Evolutionary conservation across 495 filamentous ascomycete genomes (phyloP), one percentile per base, ranked within the genome.

Genomic region (Penicillium atrosanguineum): DNA sequence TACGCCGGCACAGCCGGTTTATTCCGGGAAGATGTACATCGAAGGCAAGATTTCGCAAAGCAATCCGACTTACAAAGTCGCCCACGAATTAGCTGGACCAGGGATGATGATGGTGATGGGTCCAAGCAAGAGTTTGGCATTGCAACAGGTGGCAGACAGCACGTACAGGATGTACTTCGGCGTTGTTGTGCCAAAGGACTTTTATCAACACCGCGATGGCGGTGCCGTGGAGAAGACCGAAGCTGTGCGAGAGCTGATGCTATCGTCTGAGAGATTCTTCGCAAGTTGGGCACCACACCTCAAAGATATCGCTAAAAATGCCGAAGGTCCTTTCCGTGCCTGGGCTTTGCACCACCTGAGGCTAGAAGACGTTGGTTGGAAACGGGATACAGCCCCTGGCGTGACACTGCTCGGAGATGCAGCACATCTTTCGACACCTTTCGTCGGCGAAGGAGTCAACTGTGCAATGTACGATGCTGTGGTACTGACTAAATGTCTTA

Each of bases 361-460:
- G 9, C 18, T 20, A 12, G 21, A 44, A 4, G 41, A 44, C 1
- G 20, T 44, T 21, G 25, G n/a, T 3, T 44, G 23, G 23, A 18
- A 11, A 3, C 26, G 26, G 4, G 26, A 28, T 7, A n/a, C 42
- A 9, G 25, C 42, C 16, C 25, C 48, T 1, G 54, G 51, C 6
- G 63, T 81, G 9, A 80, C 82, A 2, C 61, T 86, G 19, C 67
- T 84, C 8, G 83, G 83, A 4, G 83, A 85, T 64, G 79, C 83
- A 12, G 83, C 82, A 1, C 81, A 85, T 65, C 53, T 82, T 2
- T 79, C 79, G 70, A 81, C 79, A 0, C 82, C 81, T 0, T 83
- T 83, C 53, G 78, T 74, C 0, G 83, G 83, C 12, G 79, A 78
- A 7, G 83, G 83, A 0, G 80, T 85, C 11, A 83, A 86, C 50